Evolutionary conservation across 2,329 filamentous ascomycete species (phyloP).

Genomic region (Pochonia chlamydosporia): DNA sequence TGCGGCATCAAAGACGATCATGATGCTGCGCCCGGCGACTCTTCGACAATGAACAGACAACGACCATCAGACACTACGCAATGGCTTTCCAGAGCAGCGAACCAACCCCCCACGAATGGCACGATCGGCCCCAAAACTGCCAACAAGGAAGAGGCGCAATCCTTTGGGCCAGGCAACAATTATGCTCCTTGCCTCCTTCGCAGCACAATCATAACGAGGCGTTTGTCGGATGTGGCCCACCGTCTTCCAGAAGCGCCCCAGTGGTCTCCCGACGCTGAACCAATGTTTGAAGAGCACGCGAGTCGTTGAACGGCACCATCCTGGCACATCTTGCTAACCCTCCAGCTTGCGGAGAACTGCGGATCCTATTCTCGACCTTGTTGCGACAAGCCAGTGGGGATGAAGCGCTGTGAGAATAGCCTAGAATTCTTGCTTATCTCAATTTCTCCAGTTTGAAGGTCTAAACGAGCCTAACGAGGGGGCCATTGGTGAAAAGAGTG

Average conservation of each 20-base stretch:
- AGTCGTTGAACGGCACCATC: not conserved
- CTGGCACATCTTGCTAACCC: not conserved
- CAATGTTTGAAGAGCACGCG: not conserved
- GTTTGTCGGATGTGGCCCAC: not conserved
- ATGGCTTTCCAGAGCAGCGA: not conserved
- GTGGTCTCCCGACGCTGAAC: not conserved
- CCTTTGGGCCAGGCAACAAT: not conserved
- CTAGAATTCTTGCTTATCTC: not conserved
- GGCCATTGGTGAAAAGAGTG: too few relatives aligned
- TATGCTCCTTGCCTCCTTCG: too few relatives aligned
- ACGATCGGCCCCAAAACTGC: not conserved
- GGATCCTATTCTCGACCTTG: not conserved
- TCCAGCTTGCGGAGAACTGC: not conserved
- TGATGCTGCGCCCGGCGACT: too few relatives aligned
- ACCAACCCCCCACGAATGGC: not conserved
- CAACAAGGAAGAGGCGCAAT: not conserved
- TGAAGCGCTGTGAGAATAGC: not conserved
- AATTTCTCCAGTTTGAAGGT: not conserved
- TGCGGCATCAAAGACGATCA: too few relatives aligned
- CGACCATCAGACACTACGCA: too few relatives aligned
- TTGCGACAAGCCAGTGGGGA: not conserved
- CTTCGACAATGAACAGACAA: too few relatives aligned
- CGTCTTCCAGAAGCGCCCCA: not conserved
- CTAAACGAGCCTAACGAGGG: not conserved
- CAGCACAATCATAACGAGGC: constrained; percentile 2